Evolutionary conservation across 768 basidiomycete species (phyloP).

Genomic region (Calvatia gigantea): DNA sequence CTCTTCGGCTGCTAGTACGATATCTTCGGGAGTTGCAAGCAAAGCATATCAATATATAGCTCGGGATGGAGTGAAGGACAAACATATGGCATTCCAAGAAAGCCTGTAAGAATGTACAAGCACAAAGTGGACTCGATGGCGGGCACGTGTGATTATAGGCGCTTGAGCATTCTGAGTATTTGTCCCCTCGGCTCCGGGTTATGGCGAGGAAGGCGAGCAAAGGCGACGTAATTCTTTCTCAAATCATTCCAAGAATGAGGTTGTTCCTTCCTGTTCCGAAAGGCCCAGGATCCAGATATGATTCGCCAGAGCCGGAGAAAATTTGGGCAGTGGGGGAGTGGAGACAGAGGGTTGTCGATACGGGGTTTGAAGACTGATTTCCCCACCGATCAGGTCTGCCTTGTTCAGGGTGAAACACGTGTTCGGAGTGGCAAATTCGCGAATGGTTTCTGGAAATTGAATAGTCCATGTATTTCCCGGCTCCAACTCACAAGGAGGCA

Average conservation of each 20-base stretch:
- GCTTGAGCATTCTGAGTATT: constrained; percentile 24
- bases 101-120: constrained; percentile 56
- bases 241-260: constrained; percentile 58
- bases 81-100: constrained; percentile 40
- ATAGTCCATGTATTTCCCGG: constrained; percentile 1
- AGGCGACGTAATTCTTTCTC: constrained; percentile 43
- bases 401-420: constrained; percentile 83
- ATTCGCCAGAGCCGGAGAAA: not conserved
- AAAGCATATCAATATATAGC: not conserved
- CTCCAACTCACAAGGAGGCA: not conserved
- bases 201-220: constrained; percentile 26
- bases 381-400: constrained; percentile 45
- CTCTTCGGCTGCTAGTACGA: constrained; percentile 85
- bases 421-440: constrained; percentile 43
- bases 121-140: constrained; percentile 76
- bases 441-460: constrained; percentile 41
- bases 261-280: constrained; percentile 50
- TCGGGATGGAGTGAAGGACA: not conserved
- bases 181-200: not conserved
- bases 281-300: constrained; percentile 64
- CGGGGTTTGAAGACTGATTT: not conserved
- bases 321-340: not conserved
- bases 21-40: constrained; percentile 52
- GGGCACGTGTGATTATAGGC: constrained; percentile 74
- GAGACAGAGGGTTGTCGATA: not conserved